phyloP scores from a whole-genome alignment of 768 basidiomycete species.

The Suillus placidus region DNA sequence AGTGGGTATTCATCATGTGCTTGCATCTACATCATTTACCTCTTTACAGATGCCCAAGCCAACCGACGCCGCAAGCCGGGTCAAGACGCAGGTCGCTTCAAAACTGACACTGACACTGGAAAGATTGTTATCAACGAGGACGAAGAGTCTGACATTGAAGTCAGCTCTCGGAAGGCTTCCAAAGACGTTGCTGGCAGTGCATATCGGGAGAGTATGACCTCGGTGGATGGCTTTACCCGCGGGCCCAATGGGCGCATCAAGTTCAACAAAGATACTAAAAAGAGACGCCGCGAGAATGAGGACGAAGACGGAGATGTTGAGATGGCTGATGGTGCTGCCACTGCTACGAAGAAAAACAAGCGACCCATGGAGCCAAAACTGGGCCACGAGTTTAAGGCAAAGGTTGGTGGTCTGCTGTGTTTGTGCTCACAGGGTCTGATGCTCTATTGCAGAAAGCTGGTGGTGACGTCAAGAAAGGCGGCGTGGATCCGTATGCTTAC shows the following conservation, averaged over 20 bases:
- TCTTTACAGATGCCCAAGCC: conserved; percentile 42
- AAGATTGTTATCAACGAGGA: conserved; percentile 75
- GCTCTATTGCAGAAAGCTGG: conserved; percentile 75
- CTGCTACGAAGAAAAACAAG: conserved; percentile 50
- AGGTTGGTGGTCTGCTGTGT: conserved; percentile 54
- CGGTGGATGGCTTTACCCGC: conserved; percentile 88
- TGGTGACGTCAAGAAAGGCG: conserved; percentile 88
- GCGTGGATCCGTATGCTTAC: conserved; percentile 93
- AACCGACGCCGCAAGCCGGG: conserved; percentile 74
- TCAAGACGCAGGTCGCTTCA: conserved; percentile 85
- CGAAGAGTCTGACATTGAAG: conserved; percentile 51
- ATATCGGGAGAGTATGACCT: conserved; percentile 81
- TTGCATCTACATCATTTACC: not conserved
- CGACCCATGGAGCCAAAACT: conserved; percentile 56
- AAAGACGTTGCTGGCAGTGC: conserved; percentile 72
- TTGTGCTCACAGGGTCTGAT: conserved; percentile 3
- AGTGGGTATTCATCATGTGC: conserved; percentile 46
- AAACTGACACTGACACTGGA: conserved; percentile 80
- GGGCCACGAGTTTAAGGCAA: conserved; percentile 94
- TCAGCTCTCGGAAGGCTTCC: conserved; percentile 41
- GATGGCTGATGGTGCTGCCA: conserved; percentile 70
- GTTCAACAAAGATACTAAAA: conserved; percentile 97
- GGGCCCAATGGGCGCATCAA: conserved; percentile 84
- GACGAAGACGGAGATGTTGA: conserved; percentile 68
- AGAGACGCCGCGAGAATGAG: conserved; percentile 73